Evolutionary conservation across 2,329 filamentous ascomycete genomes (phyloP).

Genomic region (Hypoxylon rubiginosum): DNA sequence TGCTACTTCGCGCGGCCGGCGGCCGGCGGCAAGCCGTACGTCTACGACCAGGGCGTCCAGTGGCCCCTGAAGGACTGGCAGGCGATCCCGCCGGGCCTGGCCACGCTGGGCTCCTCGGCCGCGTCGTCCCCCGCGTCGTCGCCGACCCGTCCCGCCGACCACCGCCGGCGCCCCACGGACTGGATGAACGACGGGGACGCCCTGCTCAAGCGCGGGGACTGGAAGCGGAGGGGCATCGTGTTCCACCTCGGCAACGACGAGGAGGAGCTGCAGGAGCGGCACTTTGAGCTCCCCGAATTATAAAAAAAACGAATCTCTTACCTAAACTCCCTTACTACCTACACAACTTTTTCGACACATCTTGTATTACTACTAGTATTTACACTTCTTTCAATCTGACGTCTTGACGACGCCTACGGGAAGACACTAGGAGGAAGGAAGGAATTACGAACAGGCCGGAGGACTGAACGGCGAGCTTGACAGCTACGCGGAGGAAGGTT

Average conservation of each 20-base stretch:
- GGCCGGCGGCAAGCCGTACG: slow-evolving; percentile 42
- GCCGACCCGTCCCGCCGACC: slow-evolving; percentile 32
- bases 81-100: slow-evolving; percentile 46
- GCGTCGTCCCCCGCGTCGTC: slow-evolving; percentile 37
- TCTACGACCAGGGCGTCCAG: slow-evolving; percentile 49
- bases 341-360: neutral
- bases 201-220: slow-evolving; percentile 51
- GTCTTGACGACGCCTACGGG: slow-evolving; percentile 3
- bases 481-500: slow-evolving; percentile 3
- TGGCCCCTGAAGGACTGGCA: slow-evolving; percentile 55
- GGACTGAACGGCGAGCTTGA: neutral
- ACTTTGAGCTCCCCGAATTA: slow-evolving; percentile 50
- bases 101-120: slow-evolving; percentile 37
- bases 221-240: slow-evolving; percentile 53
- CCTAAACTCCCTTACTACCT: neutral
- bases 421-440: neutral
- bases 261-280: slow-evolving; percentile 46
- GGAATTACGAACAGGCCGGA: neutral
- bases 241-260: slow-evolving; percentile 48
- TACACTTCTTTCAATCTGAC: slow-evolving; percentile 9
- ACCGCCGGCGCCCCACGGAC: slow-evolving; percentile 46
- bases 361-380: neutral
- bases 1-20: slow-evolving; percentile 46
- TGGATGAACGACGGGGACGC: slow-evolving; percentile 48
- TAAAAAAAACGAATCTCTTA: neutral